Evolutionary conservation across 2,329 filamentous ascomycete genomes (phyloP).

Genomic region (Stemphylium vesicarium): DNA sequence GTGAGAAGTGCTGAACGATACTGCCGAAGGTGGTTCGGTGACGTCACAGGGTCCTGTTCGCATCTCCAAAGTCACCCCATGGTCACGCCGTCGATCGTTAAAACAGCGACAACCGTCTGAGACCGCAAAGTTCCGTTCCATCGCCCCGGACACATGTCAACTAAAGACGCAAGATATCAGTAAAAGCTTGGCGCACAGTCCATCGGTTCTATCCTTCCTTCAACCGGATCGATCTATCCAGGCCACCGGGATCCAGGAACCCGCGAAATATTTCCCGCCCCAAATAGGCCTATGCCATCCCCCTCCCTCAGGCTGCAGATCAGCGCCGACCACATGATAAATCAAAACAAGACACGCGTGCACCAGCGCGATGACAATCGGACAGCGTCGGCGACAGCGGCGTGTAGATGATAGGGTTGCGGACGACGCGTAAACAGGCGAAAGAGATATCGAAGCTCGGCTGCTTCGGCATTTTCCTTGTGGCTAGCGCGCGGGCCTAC

Average conservation of each 20-base stretch:
- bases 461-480: not conserved
- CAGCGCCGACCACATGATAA: not conserved
- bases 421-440: constrained; percentile 2
- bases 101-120: not conserved
- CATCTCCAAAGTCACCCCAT: too few species aligned
- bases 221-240: constrained; percentile 12
- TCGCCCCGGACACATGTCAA: not conserved
- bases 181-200: not conserved
- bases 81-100: too few species aligned
- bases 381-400: not conserved
- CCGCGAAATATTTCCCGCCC: not conserved
- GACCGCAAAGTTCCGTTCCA: not conserved
- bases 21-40: too few species aligned
- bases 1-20: too few species aligned
- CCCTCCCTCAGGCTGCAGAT: not conserved
- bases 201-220: constrained; percentile 6
- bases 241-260: constrained; percentile 1
- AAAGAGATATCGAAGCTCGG: not conserved
- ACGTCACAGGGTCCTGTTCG: too few species aligned
- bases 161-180: not conserved
- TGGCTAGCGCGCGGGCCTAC: not conserved
- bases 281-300: not conserved
- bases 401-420: not conserved
- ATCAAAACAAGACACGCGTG: not conserved
- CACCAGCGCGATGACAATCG: too few species aligned